Evolutionary conservation across 1,284 basidiomycete genomes (phyloP).

Genomic region (Apiotrichum montevideense): DNA sequence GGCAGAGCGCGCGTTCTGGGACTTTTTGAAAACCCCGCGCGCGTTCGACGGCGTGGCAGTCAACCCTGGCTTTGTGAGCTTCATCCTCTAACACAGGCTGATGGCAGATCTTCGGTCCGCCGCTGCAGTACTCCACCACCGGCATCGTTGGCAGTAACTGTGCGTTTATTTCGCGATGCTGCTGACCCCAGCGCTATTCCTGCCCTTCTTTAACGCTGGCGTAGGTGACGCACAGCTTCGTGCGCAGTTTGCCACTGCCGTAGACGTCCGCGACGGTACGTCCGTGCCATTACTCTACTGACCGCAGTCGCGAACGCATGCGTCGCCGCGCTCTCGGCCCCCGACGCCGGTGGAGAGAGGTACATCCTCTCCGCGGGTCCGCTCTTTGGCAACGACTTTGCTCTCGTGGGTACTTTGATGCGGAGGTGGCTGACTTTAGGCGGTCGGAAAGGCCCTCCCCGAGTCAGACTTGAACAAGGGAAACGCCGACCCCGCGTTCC

Average conservation of each 20-base stretch:
- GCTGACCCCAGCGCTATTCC: neutral
- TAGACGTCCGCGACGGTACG: constrained; percentile 10
- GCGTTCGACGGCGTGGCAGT: constrained; percentile 12
- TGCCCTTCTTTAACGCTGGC: neutral
- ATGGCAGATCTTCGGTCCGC: constrained; percentile 1
- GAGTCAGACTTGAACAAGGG: neutral
- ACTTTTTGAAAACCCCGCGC: constrained; percentile 12
- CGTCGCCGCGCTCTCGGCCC: neutral
- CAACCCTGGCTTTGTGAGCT: constrained; percentile 5
- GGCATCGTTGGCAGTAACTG: neutral
- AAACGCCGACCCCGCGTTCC: constrained; percentile 7
- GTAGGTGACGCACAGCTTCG: neutral
- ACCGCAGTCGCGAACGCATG: constrained; percentile 2
- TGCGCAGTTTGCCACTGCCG: neutral
- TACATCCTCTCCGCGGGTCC: constrained; percentile 51
- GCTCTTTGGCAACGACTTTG: constrained; percentile 31
- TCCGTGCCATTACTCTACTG: neutral
- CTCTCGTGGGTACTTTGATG: constrained; percentile 8
- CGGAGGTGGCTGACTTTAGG: neutral
- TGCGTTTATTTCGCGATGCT: too few species aligned
- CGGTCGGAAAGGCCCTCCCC: neutral
- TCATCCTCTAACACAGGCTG: neutral
- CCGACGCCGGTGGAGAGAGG: constrained; percentile 55
- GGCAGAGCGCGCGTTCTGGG: constrained; percentile 33
- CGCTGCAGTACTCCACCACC: neutral